Percentiles rank a stretch among this genome's conserved stretches.
Conservation (phyloP, 305 asterid genomes). For the Fraxinus sp. region DNA sequence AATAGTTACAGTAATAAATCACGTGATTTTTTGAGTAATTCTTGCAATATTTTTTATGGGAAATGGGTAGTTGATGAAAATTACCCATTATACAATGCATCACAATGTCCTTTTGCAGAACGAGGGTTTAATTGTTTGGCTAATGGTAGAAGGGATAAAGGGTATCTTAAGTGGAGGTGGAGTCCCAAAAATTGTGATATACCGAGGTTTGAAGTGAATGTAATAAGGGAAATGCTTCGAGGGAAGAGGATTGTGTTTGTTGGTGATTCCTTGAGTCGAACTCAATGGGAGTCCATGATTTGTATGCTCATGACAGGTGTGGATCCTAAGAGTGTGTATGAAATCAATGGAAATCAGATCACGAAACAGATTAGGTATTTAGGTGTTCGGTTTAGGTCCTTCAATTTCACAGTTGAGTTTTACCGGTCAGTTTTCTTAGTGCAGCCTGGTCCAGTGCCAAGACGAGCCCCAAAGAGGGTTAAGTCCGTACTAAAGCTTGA, state of each 20-base stretch:
- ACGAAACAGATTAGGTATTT: constrained; percentile 77
- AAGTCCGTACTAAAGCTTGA: constrained; percentile 64
- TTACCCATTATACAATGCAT: constrained; percentile 78
- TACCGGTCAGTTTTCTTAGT: constrained; percentile 86
- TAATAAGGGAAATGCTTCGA: constrained; percentile 61
- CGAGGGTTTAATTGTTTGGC: constrained; percentile 75
- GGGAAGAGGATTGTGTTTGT: constrained; percentile 86
- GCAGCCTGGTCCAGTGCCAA: constrained; percentile 66
- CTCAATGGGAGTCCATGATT: constrained; percentile 95
- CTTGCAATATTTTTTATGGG: constrained; percentile 78
- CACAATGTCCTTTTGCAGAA: constrained; percentile 75
- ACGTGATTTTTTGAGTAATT: constrained; percentile 24
- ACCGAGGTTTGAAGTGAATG: constrained; percentile 56
- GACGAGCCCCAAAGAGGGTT: constrained; percentile 81
- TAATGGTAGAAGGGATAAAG: constrained; percentile 75
- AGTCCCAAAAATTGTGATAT: constrained; percentile 66
- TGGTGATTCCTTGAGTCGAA: constrained; percentile 88
- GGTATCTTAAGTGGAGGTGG: constrained; percentile 88
- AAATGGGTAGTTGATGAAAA: constrained; percentile 74
- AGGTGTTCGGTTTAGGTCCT: constrained; percentile 59
- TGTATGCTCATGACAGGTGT: constrained; percentile 86
- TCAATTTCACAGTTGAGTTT: constrained; percentile 67
- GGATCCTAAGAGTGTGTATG: constrained; percentile 75
- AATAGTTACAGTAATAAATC: constrained; percentile 21
- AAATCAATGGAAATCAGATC: constrained; percentile 70